Base-by-base conservation (phyloP, 2,329 filamentous ascomycete species). In the Corynespora cassiicola region DNA sequence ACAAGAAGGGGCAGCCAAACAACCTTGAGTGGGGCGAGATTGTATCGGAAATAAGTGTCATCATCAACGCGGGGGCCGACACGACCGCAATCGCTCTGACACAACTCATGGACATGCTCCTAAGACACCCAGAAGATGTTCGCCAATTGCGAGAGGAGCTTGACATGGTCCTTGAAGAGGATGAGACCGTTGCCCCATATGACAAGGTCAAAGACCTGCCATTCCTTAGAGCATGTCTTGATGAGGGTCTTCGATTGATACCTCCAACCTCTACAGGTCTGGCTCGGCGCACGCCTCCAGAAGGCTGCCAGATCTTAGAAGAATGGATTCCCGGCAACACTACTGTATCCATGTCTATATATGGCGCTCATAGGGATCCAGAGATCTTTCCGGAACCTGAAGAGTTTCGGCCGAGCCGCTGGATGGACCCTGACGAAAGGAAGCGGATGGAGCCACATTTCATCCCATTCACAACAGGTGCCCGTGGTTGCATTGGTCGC, bases 241-340 rank as follows among this genome's bases (percentile, higher is more conserved):
- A 74, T 38, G 73, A 76, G 42, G 56, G 70, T 1, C 51, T 75
- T 3, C 65, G 73, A 12, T 51, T 75, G 5, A 59, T 72, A 35
- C 70, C 73, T 5, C 59, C 70, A 1, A 63, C 72, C 1, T 66
- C 69, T 2, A 60, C 57, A 6, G 68, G 63, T 1, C 30, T 71
- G 17, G 54, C 56, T 17, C 57, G 73, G 3, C 31, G 63, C 9
- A 73, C 71, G 2, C 71, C 71, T 6, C 33, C 65, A n/a, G 54
- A 68, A 37, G 71, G 71, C 10, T 49, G 72, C 18, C 47, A 46
- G 12, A 56, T 73, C 18, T 66, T 56, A 7, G 61, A 58, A 6
- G 51, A 45, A 1, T 66, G 47, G 37, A 57, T 73, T 2, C 67
- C 70, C 0, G 67, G 66, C 2, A 41, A 50, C 16, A 44, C 46